Conservation (phyloP, 2,329 filamentous ascomycete genomes). For the Sporothrix pseudoabietina region DNA sequence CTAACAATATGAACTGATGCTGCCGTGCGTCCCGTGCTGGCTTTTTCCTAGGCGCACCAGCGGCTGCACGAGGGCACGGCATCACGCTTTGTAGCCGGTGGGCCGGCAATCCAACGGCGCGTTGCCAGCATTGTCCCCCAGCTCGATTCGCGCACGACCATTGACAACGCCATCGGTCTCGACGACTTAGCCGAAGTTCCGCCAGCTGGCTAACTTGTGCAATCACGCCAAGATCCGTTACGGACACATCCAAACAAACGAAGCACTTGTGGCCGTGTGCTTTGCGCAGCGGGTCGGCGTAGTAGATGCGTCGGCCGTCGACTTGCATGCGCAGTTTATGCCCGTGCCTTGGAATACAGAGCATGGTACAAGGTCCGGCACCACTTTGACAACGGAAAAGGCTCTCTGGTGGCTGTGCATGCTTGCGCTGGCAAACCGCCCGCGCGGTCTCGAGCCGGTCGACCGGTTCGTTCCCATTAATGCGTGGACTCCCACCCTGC, state of each 20-base stretch:
- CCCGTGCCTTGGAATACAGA: background rate
- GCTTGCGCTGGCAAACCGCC: background rate
- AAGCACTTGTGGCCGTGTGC: background rate
- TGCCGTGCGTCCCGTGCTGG: background rate
- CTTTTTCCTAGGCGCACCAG: background rate
- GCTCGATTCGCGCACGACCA: background rate
- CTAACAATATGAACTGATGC: background rate
- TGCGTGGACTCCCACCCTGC: background rate
- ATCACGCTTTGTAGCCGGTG: background rate
- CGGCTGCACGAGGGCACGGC: background rate
- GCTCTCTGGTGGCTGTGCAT: conserved; percentile 2
- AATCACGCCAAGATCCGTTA: background rate
- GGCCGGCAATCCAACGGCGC: background rate
- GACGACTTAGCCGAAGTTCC: background rate
- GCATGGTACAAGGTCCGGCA: background rate
- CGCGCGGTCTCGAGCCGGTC: background rate
- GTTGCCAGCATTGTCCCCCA: background rate
- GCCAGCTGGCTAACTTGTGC: background rate
- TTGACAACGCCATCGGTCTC: background rate
- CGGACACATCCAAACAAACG: background rate
- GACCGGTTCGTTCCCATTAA: background rate
- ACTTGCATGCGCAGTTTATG: background rate
- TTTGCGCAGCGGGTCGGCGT: background rate
- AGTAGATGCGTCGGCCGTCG: background rate
- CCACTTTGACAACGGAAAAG: background rate